A percentile compares a stretch with the other conserved stretches of the same genome.
Conservation (phyloP, 768 basidiomycete species). For the Obba rivulosa region DNA sequence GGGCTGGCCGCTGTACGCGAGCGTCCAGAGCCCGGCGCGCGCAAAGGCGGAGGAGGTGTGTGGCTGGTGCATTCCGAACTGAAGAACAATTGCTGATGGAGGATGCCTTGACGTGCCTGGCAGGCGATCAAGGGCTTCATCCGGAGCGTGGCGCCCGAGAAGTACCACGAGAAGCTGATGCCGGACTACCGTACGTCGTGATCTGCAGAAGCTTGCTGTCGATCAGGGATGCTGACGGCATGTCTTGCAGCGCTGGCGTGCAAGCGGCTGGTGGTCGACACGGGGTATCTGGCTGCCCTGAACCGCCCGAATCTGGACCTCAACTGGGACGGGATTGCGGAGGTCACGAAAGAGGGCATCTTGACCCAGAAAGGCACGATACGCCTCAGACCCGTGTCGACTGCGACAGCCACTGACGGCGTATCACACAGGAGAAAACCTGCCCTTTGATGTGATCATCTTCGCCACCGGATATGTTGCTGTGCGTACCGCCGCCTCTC, state of each 20-base stretch:
- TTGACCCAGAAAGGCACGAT: conserved; percentile 35
- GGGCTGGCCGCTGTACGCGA: too few relatives aligned
- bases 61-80: too few relatives aligned
- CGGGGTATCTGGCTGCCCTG: conserved; percentile 26
- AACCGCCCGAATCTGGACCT: conserved; percentile 39
- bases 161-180: conserved; percentile 24
- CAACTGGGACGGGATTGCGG: conserved; percentile 41
- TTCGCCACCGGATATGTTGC: conserved; percentile 50
- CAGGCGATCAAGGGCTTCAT: conserved; percentile 11
- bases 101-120: too few relatives aligned
- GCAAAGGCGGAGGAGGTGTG: too few relatives aligned
- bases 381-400: too few relatives aligned
- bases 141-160: conserved; percentile 16
- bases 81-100: too few relatives aligned
- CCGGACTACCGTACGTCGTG: conserved; percentile 24
- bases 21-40: too few relatives aligned
- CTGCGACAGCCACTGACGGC: too few relatives aligned
- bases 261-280: conserved; percentile 27
- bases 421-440: conserved; percentile 36
- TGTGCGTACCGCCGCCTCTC: conserved; percentile 12
- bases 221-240: background rate
- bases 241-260: conserved; percentile 18
- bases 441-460: conserved; percentile 53
- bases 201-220: background rate
- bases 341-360: conserved; percentile 52